phyloP scores from a whole-genome alignment of 2,329 filamentous ascomycete species.

The Diaporthe aspalathi region DNA sequence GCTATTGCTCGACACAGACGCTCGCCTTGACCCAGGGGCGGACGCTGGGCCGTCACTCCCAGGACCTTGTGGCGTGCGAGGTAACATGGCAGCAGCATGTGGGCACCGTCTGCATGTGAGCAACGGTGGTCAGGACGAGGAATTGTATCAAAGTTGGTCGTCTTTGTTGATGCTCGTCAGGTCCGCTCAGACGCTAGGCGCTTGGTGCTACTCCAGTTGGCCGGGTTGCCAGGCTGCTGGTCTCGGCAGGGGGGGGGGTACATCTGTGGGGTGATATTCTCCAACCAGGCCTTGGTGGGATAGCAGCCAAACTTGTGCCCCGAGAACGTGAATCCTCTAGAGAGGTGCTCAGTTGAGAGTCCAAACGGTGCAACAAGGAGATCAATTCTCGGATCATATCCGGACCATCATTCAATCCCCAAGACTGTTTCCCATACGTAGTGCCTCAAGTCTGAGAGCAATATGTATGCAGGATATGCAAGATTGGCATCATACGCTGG shows the following conservation, averaged over 20 bases:
- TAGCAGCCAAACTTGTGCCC: too few relatives aligned
- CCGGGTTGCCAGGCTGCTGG: conserved; percentile 21
- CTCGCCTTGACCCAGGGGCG: conserved; percentile 42
- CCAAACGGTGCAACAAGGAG: too few relatives aligned
- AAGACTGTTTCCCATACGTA: too few relatives aligned
- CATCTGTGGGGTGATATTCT: not conserved
- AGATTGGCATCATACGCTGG: too few relatives aligned
- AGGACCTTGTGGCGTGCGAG: conserved; percentile 44
- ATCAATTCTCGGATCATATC: too few relatives aligned
- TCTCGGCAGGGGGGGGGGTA: not conserved
- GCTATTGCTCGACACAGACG: conserved; percentile 41
- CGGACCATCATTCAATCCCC: too few relatives aligned
- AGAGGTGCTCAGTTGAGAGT: too few relatives aligned
- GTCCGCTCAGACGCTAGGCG: not conserved
- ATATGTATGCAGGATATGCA: too few relatives aligned
- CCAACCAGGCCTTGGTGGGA: too few relatives aligned
- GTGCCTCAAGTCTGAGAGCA: too few relatives aligned
- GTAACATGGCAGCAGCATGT: conserved; percentile 37
- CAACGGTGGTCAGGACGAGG: not conserved
- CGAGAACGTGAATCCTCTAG: too few relatives aligned
- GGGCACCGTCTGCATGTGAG: not conserved
- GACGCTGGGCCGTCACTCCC: conserved; percentile 41
- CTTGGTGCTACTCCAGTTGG: conserved; percentile 9
- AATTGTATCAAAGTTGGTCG: conserved; percentile 18
- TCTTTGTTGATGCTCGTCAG: conserved; percentile 24